These are phyloP conservation scores for Elongisporangium prolatum DNA, from an alignment of 352 stramenopile genomes.

Conservation along the genomic window DNA sequence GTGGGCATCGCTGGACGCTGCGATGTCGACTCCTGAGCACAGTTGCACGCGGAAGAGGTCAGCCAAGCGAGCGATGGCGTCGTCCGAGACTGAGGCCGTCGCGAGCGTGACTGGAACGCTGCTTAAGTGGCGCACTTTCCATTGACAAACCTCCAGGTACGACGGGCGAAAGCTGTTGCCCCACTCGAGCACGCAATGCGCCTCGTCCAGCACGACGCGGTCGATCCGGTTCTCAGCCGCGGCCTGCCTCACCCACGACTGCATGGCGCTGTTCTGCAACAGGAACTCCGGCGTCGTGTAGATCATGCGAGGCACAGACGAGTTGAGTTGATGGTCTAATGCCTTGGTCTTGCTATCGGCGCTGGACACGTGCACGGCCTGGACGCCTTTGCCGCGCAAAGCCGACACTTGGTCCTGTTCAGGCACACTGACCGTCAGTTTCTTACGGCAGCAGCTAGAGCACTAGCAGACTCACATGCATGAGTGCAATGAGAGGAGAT, in stretches of 20 bases:
- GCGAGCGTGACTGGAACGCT: conserved; percentile 62
- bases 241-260: conserved; percentile 27
- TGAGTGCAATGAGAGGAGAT: conserved; percentile 69
- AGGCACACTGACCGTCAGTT: neutral
- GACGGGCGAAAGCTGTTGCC: conserved; percentile 66
- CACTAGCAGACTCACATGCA: conserved; percentile 43
- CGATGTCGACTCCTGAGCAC: neutral
- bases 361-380: conserved; percentile 38
- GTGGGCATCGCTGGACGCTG: neutral
- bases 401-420: conserved; percentile 66
- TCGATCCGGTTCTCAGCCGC: conserved; percentile 19
- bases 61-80: conserved; percentile 50
- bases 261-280: conserved; percentile 58
- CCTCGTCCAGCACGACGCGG: conserved; percentile 73
- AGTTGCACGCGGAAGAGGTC: conserved; percentile 45
- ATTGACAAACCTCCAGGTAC: conserved; percentile 64
- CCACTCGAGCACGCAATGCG: conserved; percentile 79
- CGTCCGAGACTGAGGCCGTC: conserved; percentile 64
- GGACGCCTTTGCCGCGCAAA: conserved; percentile 50
- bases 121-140: conserved; percentile 35
- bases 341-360: conserved; percentile 20
- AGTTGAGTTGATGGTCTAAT: conserved; percentile 30
- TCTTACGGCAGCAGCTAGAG: neutral
- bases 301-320: conserved; percentile 33
- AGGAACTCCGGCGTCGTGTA: conserved; percentile 84